Evolutionary conservation across 768 basidiomycete species (phyloP), one percentile per base, ranked within the genome.

Genomic region (Amanita rimosa): DNA sequence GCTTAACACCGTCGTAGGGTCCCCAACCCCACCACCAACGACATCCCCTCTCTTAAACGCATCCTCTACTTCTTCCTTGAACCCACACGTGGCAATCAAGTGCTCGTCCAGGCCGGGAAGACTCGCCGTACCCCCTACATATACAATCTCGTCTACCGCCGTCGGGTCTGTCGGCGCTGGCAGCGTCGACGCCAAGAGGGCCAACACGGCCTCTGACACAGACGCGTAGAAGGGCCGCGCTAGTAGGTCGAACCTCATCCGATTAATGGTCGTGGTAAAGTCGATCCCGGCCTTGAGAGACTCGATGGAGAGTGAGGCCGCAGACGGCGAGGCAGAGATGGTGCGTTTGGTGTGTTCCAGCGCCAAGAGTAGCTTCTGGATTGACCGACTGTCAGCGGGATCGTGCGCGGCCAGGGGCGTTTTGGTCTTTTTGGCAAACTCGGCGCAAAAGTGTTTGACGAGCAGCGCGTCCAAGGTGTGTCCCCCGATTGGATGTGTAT

Each of bases 341-440:
- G 91, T 92, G 55, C 93, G 81, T 68, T 97, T 99, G 24, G 92
- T 95, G 62, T 92, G 85, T 61, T 97, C 93, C 48, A 96, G 79
- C 6, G 93, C 91, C 17, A 98, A 79, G 8, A 85, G 78, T 22
- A 99, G 79, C 61, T 94, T 95, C n/a, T 91, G 88, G 58, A 91
- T 85, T 0, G 94, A 89, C 19, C 96, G 87, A 58, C 79, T 73
- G 65, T 93, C 86, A 27, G 71, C 68, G 14, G 69, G 55, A 17
- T 78, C 70, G 2, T 70, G 69, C 4, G 83, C 67, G 7, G 74
- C 66, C 37, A 96, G 71, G 0, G 82, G 68, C 19, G 76, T 76
- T 64, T 89, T 91, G 14, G 85, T 93, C 71, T 96, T 99, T 69
- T 97, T 98, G 44, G 87, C 88, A 65, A 99, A 99, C 54, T 99